phyloP scores from a whole-genome alignment of 441 rosid species.

The Biscutella laevigata region DNA sequence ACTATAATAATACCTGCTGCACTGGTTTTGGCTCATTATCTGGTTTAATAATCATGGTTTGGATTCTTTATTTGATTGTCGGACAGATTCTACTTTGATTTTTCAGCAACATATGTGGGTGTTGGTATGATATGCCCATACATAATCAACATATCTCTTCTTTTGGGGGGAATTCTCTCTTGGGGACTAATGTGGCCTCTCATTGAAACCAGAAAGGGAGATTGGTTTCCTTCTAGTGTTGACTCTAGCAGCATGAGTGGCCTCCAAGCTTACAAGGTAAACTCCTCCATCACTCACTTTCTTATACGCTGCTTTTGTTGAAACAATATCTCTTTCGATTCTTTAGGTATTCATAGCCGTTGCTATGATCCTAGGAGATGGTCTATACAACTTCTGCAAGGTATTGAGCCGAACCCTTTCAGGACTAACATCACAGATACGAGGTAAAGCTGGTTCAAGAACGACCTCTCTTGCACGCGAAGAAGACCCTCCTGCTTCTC shows the following conservation, averaged over 20 bases:
- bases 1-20: background rate
- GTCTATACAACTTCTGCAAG: slow-evolving; percentile 44
- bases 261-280: slow-evolving; percentile 69
- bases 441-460: slow-evolving; percentile 17
- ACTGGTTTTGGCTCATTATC: background rate
- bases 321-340: background rate
- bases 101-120: slow-evolving; percentile 82
- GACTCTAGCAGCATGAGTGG: slow-evolving; percentile 51
- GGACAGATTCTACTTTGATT: slow-evolving; percentile 76
- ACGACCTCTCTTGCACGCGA: slow-evolving; percentile 10
- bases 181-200: slow-evolving; percentile 89
- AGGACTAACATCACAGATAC: slow-evolving; percentile 25
- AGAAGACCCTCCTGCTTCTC: slow-evolving; percentile 17
- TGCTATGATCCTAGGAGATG: slow-evolving; percentile 62
- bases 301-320: background rate
- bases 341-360: slow-evolving; percentile 63
- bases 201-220: slow-evolving; percentile 51
- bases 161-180: slow-evolving; percentile 68
- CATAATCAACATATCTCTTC: slow-evolving; percentile 70
- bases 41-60: background rate
- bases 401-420: slow-evolving; percentile 36
- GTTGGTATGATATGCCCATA: slow-evolving; percentile 91
- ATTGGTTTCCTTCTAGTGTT: slow-evolving; percentile 50
- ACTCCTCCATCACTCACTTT: background rate
- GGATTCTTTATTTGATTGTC: background rate